Evolutionary conservation across 768 basidiomycete species (phyloP), one percentile per base, ranked within the genome.

Genomic region (Kwoniella dejecticola): DNA sequence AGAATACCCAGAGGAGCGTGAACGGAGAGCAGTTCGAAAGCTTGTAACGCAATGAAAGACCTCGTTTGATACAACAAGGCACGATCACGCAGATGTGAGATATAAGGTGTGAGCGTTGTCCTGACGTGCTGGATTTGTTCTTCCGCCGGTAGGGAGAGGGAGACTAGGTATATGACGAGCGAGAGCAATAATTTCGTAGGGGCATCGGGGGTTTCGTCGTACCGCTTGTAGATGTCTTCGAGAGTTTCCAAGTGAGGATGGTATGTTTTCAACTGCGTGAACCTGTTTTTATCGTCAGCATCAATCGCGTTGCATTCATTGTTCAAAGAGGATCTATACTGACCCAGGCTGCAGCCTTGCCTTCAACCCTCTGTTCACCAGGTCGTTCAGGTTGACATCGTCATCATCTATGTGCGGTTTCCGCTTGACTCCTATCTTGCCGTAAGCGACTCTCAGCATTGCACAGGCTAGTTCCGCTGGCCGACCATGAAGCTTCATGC

Each of bases 361-460:
- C 36, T 56, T 31, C 54, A 69, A 49, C 8, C 54, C 29, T 4
- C 44, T 47, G 33, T 70, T 59, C 6, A 72, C 59, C 41, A 72
- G 21, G 10, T 29, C 23, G 8, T 53, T 54, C 41, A 70, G 42
- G 57, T 75, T 57, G 17, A 75, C 27, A 23, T 72, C 69, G 1
- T 62, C 62, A 1, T 33, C 53, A 27, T 60, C 63, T 8, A 56
- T n/a, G 21, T 48, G 17, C 1, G 68, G 45, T 3, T 21, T 29
- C 23, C 52, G 53, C 49, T 41, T 61, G 4, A 48, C 49, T 19
- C 36, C 47, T 3, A 40, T 64, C 52, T 62, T 72, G 8, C 61
- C 57, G 44, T 75, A 75, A 27, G 73, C 70, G 21, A 68, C 64
- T 21, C 49, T 54, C 1, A 75, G 36, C 73, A 75, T 75, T 4